These are phyloP conservation scores for Pelargonium cotyledonis DNA, from an alignment of 441 rosid genomes.

Conservation along the genomic window DNA sequence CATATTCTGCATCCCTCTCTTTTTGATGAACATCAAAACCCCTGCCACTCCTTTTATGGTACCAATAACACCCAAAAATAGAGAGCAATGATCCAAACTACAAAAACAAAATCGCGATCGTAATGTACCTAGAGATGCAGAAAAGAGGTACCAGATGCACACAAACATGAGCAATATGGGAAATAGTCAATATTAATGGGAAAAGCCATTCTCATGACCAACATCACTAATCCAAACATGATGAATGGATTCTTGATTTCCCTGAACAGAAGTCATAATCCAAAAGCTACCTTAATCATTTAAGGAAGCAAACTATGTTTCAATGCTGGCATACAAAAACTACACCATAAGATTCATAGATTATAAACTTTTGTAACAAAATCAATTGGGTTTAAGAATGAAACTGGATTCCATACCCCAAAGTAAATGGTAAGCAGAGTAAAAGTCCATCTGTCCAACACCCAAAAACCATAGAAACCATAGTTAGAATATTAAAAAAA, in stretches of 20 bases:
- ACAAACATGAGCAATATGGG: not conserved
- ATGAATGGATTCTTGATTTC: no score
- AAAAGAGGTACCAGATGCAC: not conserved
- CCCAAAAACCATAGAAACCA: conserved; percentile 8
- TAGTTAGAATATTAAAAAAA: conserved; percentile 8
- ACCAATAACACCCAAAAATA: conserved; percentile 36
- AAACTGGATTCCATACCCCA: conserved; percentile 34
- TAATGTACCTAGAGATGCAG: conserved; percentile 9
- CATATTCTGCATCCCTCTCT: conserved; percentile 34
- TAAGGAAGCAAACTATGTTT: not conserved
- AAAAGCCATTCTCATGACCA: no score
- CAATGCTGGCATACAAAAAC: not conserved
- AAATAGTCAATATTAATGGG: no score
- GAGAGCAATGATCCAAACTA: conserved; percentile 47
- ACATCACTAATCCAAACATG: no score
- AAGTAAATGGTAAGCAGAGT: conserved; percentile 43
- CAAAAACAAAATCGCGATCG: conserved; percentile 15
- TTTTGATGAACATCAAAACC: conserved; percentile 14
- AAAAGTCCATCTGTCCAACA: conserved; percentile 40
- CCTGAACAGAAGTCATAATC: no score
- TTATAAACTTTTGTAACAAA: not conserved
- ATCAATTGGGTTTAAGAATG: not conserved
- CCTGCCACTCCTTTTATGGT: conserved; percentile 20
- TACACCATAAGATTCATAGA: not conserved
- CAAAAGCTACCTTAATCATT: not conserved